Percentiles rank a stretch among this genome's conserved stretches.
Evolutionary conservation across 441 rosid genomes (phyloP).

Genomic region (Kokia cookei): DNA sequence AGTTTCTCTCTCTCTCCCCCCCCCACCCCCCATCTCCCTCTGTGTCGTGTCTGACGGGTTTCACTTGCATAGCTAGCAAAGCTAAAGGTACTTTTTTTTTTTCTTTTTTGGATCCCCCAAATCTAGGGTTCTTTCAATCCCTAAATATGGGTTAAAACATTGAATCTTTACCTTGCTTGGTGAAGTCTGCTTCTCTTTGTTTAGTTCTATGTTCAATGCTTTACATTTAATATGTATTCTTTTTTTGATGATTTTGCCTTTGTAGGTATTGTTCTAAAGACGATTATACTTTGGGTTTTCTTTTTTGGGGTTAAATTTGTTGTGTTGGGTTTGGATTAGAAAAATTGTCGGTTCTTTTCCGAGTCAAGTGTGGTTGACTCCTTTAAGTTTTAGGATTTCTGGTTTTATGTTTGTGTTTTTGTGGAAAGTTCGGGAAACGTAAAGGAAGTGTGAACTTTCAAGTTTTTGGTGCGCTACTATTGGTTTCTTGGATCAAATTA

Average conservation of each 20-base stretch:
- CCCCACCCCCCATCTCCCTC: background rate
- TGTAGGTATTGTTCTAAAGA: background rate
- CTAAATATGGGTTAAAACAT: background rate
- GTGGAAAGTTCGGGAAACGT: background rate
- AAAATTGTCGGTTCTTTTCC: background rate
- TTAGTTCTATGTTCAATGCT: background rate
- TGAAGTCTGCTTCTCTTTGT: background rate
- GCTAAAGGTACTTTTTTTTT: constrained; percentile 19
- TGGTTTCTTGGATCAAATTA: background rate
- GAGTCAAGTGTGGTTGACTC: constrained; percentile 5
- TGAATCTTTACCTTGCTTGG: background rate
- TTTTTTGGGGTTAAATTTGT: background rate
- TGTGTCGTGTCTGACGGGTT: constrained; percentile 24
- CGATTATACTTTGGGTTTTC: background rate
- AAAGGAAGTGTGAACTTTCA: background rate
- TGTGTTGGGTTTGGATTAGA: constrained; percentile 1
- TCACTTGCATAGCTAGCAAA: constrained; percentile 9
- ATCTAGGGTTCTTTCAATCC: constrained; percentile 37
- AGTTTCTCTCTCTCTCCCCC: background rate
- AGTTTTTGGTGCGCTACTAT: background rate
- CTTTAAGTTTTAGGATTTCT: background rate
- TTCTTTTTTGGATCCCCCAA: constrained; percentile 26
- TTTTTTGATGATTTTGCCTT: background rate
- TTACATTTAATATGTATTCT: background rate
- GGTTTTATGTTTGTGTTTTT: background rate